Evolutionary conservation across 768 basidiomycete genomes (phyloP).

Genomic region (Hericium rajendrae): DNA sequence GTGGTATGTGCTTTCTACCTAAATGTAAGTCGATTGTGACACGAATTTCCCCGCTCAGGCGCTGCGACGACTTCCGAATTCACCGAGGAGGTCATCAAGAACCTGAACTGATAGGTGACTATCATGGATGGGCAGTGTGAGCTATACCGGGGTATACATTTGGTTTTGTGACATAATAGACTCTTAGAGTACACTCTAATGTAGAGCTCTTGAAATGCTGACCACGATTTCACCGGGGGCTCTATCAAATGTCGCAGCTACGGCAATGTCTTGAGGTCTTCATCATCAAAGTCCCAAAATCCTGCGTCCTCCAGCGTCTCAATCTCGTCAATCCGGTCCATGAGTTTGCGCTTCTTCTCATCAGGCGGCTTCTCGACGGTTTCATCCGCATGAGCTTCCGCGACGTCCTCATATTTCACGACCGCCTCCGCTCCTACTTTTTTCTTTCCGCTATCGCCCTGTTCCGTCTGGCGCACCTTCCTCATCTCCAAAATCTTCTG

Average conservation of each 20-base stretch:
- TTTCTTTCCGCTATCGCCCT: not conserved
- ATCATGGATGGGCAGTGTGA: not conserved
- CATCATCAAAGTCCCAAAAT: constrained; percentile 36
- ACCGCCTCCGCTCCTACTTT: not conserved
- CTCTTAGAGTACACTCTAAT: constrained; percentile 9
- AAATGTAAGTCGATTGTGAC: constrained; percentile 4
- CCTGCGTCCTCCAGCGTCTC: constrained; percentile 23
- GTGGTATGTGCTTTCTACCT: constrained; percentile 45
- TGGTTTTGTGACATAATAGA: not conserved
- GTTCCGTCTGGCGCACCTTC: constrained; percentile 5
- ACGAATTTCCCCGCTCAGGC: constrained; percentile 35
- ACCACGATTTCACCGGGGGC: not conserved
- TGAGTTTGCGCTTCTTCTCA: not conserved
- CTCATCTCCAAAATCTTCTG: constrained; percentile 55
- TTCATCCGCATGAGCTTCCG: not conserved
- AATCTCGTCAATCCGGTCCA: too few species aligned
- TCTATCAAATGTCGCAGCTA: not conserved
- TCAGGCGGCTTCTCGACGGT: not conserved
- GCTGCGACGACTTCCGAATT: constrained; percentile 90
- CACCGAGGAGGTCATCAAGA: constrained; percentile 85
- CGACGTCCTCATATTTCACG: not conserved
- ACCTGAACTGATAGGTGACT: constrained; percentile 33
- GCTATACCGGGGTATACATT: not conserved
- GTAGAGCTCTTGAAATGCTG: constrained; percentile 5
- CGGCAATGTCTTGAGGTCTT: constrained; percentile 11